phyloP scores from a whole-genome alignment of 495 filamentous ascomycete species.

The Thermochaetoides thermophila region DNA sequence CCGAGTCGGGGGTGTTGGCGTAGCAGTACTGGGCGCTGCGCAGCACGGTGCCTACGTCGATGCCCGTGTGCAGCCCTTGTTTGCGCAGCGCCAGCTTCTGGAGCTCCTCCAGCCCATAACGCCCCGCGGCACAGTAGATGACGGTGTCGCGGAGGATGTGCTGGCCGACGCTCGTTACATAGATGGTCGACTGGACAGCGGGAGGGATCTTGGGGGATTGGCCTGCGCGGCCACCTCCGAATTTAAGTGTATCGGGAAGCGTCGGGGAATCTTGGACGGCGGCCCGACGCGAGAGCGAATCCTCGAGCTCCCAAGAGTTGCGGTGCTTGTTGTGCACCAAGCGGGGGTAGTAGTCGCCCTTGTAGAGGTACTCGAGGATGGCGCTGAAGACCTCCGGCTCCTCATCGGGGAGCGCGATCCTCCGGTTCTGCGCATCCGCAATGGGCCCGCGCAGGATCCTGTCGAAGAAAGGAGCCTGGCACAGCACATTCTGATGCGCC shows the following conservation, averaged over 20 bases:
- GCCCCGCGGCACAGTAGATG: constrained; percentile 81
- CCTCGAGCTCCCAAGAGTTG: constrained; percentile 62
- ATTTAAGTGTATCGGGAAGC: constrained; percentile 21
- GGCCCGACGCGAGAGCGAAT: constrained; percentile 25
- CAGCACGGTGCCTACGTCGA: constrained; percentile 75
- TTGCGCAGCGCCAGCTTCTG: constrained; percentile 81
- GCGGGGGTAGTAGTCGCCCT: constrained; percentile 80
- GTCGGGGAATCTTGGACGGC: constrained; percentile 21
- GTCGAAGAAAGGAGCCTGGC: constrained; percentile 68
- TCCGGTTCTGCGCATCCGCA: constrained; percentile 45
- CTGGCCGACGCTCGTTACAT: constrained; percentile 46
- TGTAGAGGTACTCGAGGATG: constrained; percentile 86
- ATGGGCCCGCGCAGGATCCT: constrained; percentile 44
- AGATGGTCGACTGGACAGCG: constrained; percentile 61
- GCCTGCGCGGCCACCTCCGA: constrained; percentile 39
- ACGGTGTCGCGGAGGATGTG: constrained; percentile 75
- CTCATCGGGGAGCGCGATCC: constrained; percentile 69
- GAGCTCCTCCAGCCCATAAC: constrained; percentile 72
- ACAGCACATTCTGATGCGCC: constrained; percentile 77
- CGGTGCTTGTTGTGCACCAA: constrained; percentile 53
- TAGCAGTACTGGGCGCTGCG: constrained; percentile 85
- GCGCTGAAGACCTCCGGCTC: constrained; percentile 81
- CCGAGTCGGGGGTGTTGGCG: constrained; percentile 80
- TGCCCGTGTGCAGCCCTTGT: constrained; percentile 75
- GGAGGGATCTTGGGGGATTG: constrained; percentile 20